Conservation (phyloP, 164 flowering plant species). For the Amborella trichopoda region DNA sequence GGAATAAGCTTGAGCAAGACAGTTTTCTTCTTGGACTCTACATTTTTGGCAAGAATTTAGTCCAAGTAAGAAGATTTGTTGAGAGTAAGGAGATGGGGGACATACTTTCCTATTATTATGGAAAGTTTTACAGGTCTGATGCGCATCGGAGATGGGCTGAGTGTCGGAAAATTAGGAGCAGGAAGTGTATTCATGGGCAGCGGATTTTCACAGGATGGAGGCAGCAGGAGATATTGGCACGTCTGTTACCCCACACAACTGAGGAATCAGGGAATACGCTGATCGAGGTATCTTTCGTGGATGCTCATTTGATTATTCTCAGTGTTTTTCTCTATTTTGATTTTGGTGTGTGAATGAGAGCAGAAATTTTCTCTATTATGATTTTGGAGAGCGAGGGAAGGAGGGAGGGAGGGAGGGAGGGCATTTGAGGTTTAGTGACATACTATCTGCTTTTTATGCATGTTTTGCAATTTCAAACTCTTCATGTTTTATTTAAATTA, state of each 20-base stretch:
- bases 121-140: slow-evolving; percentile 52
- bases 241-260: slow-evolving; percentile 37
- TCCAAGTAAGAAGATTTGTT: slow-evolving; percentile 43
- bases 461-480: too few relatives aligned
- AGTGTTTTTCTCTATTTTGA: too few relatives aligned
- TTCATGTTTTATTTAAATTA: too few relatives aligned
- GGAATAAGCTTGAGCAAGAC: slow-evolving; percentile 55
- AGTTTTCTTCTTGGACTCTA: slow-evolving; percentile 78
- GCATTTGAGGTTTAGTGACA: too few relatives aligned
- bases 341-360: too few relatives aligned
- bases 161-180: slow-evolving; percentile 46
- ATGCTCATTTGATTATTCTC: too few relatives aligned
- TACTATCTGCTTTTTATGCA: too few relatives aligned
- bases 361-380: too few relatives aligned
- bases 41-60: slow-evolving; percentile 77
- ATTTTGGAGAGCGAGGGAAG: too few relatives aligned
- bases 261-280: slow-evolving; percentile 31
- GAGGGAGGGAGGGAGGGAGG: too few relatives aligned
- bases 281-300: slow-evolving; percentile 57
- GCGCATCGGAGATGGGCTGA: slow-evolving; percentile 56
- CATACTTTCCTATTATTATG: slow-evolving; percentile 63
- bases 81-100: slow-evolving; percentile 56
- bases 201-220: slow-evolving; percentile 67
- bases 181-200: slow-evolving; percentile 42
- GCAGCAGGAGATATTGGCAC: slow-evolving; percentile 69